Evolutionary conservation across 2,329 filamentous ascomycete species (phyloP).

Genomic region (Onygenales sp.): DNA sequence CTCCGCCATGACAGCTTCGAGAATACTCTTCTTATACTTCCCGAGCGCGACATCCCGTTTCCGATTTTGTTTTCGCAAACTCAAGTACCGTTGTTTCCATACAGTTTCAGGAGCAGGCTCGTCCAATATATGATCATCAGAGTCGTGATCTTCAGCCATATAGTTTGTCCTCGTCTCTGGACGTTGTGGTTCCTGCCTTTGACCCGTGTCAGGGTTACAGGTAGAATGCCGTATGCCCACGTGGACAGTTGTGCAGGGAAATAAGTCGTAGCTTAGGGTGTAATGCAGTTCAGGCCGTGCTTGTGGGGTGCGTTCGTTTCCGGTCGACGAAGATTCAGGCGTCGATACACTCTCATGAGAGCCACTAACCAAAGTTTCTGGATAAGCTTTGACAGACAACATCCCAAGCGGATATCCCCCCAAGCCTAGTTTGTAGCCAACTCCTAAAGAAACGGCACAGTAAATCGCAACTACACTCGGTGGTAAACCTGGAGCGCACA

Average conservation of each 20-base stretch:
- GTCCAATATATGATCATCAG: conserved; percentile 21
- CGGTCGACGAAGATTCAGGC: not conserved
- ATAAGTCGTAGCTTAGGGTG: conserved; percentile 5
- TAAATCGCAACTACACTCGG: conserved; percentile 16
- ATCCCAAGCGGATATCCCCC: conserved; percentile 15
- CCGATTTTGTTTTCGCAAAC: conserved; percentile 27
- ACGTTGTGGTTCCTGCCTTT: not conserved
- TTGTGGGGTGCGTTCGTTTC: not conserved
- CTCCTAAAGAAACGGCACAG: conserved; percentile 26
- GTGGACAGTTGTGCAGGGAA: not conserved
- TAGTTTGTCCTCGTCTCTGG: not conserved
- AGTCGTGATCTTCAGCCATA: conserved; percentile 14
- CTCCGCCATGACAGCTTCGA: conserved; percentile 35
- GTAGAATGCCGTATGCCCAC: not conserved
- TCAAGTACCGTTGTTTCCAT: conserved; percentile 32
- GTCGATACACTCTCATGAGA: not conserved
- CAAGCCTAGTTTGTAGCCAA: conserved; percentile 26
- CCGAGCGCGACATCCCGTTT: conserved; percentile 29
- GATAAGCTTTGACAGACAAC: conserved; percentile 19
- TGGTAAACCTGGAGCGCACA: conserved; percentile 20
- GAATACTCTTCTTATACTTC: conserved; percentile 32
- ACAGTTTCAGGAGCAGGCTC: conserved; percentile 21
- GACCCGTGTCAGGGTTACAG: not conserved
- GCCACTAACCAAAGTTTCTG: not conserved
- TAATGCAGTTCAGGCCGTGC: not conserved